Evolutionary conservation across 495 filamentous ascomycete species (phyloP).

Genomic region (Aspergillus affinis): DNA sequence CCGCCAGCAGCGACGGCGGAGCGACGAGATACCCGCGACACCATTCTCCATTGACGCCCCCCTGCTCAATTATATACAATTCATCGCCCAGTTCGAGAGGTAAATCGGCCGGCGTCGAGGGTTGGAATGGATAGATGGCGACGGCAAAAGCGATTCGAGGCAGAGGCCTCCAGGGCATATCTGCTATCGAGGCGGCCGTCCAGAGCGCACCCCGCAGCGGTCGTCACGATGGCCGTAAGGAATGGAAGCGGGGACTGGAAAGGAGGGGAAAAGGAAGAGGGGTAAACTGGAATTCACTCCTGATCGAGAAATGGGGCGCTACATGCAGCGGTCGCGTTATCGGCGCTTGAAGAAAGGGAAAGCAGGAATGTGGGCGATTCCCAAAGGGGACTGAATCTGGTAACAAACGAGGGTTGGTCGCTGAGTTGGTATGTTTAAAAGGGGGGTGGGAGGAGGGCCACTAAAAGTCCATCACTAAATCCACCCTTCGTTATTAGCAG

Average conservation of each 20-base stretch:
- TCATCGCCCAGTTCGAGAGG: constrained; percentile 97
- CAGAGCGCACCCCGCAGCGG: constrained; percentile 22
- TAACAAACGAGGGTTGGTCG: background rate
- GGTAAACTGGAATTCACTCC: too few relatives aligned
- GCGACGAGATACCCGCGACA: constrained; percentile 93
- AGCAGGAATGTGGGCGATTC: constrained; percentile 28
- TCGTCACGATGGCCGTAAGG: constrained; percentile 16
- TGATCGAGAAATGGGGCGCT: constrained; percentile 27
- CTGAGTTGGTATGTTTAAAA: constrained; percentile 12
- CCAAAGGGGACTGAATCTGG: constrained; percentile 7
- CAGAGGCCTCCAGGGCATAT: constrained; percentile 95
- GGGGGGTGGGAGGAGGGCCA: constrained; percentile 7
- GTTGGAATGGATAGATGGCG: constrained; percentile 87
- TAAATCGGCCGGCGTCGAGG: constrained; percentile 85
- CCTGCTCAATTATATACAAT: constrained; percentile 96
- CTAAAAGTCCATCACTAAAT: constrained; percentile 12
- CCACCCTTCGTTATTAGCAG: constrained; percentile 12
- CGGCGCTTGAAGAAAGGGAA: constrained; percentile 11
- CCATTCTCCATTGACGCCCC: constrained; percentile 83
- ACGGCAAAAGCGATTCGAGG: constrained; percentile 97
- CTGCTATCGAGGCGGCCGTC: constrained; percentile 28
- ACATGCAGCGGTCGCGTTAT: constrained; percentile 30
- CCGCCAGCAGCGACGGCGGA: constrained; percentile 88
- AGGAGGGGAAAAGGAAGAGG: background rate
- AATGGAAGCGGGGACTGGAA: background rate